Conservation (phyloP, 805 yeast genomes). For the Naumovozyma castellii region DNA sequence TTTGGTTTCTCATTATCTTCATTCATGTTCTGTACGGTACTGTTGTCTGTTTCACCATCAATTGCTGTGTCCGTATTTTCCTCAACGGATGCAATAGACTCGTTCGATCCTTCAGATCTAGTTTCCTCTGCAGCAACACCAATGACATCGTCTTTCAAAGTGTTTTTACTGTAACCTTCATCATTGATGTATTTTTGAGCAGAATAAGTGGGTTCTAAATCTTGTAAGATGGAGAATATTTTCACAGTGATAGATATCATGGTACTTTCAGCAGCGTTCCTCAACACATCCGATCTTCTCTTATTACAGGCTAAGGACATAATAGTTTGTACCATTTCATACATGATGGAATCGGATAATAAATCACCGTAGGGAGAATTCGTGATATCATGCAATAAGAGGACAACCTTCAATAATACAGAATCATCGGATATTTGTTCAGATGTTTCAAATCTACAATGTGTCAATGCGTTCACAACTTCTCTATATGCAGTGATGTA, state of each 20-base stretch:
- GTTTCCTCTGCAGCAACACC: constrained; percentile 4
- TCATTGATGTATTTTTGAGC: constrained; percentile 13
- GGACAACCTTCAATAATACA: constrained; percentile 72
- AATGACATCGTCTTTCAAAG: constrained; percentile 14
- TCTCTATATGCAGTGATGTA: constrained; percentile 48
- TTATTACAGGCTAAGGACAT: constrained; percentile 87
- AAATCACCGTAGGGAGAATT: constrained; percentile 52
- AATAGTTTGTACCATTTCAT: constrained; percentile 86
- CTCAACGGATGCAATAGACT: neutral
- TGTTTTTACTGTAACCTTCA: constrained; percentile 15
- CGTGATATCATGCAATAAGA: constrained; percentile 59
- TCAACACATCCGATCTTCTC: constrained; percentile 77
- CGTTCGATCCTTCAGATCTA: neutral
- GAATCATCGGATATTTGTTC: constrained; percentile 90
- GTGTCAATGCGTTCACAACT: constrained; percentile 57
- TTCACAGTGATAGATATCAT: constrained; percentile 59
- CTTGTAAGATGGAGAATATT: constrained; percentile 53
- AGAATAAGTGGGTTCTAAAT: constrained; percentile 12
- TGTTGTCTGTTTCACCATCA: constrained; percentile 2
- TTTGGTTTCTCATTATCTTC: constrained; percentile 3
- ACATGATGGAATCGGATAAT: constrained; percentile 73
- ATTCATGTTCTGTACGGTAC: neutral
- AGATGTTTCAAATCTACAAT: constrained; percentile 91
- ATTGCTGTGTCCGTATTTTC: neutral
- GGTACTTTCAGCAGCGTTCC: constrained; percentile 83